Evolutionary conservation across 306 rosid species (phyloP), one percentile per base, ranked within the genome.

Genomic region (Dalbergia oliveri): DNA sequence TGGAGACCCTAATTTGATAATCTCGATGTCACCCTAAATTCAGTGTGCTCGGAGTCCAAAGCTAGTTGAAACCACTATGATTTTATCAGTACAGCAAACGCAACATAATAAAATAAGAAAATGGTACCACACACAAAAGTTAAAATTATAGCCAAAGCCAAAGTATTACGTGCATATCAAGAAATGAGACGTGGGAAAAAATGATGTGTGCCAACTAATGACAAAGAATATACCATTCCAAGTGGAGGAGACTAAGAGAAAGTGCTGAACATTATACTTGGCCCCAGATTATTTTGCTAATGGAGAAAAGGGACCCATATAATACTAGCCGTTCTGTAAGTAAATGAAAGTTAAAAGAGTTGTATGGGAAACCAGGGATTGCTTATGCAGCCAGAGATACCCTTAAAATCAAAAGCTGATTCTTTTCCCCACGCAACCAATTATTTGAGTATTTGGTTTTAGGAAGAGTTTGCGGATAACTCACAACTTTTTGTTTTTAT

Each of bases 351-450:
- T 59, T 57, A 69, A 70, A 12, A 21, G 43, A 60, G 47, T 9
- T 64, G 84, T 35, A 59, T 58, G 72, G 60, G 39, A 50, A 70
- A 72, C 67, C 43, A 77, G 31, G 59, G 21, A 77, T 77, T 73
- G 76, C 79, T 69, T 80, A 33, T 58, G 72, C 7, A 50, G 62
- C 45, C 56, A 54, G 73, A 44, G 75, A 73, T 56, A 53, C 69
- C 51, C 64, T 23, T 2, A 34, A 75, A 75, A 79, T 60, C 45
- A 61, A 64, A 69, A 45, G 49, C 45, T 53, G 16, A 61, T 81
- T 73, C 70, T 77, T 81, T 72, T 57, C 61, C 70, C 77, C 75
- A 44, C 66, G 9, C 35, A 37, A 43, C 26, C 74, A 60, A 56
- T 57, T 44, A 81, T 64, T 73, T 73, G 35, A 13, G 37, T 11